phyloP scores from a whole-genome alignment of 805 yeast genomes.

The Komagataella pastoris region DNA sequence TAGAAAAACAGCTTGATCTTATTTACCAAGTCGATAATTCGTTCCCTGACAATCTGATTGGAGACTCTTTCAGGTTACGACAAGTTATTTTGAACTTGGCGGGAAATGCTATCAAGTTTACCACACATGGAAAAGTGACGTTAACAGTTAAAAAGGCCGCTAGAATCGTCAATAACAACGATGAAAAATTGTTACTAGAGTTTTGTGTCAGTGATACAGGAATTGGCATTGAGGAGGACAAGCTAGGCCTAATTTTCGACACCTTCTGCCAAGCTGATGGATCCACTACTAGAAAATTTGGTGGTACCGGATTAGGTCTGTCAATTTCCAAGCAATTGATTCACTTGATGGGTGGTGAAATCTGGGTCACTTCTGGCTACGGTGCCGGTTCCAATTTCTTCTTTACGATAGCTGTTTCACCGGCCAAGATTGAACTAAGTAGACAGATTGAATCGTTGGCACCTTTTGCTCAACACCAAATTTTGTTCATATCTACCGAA shows the following conservation, averaged over 20 bases:
- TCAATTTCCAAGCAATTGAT: constrained; percentile 81
- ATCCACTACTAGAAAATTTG: constrained; percentile 82
- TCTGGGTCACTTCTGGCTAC: constrained; percentile 76
- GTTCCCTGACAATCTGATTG: constrained; percentile 77
- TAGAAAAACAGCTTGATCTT: constrained; percentile 71
- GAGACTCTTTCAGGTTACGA: constrained; percentile 79
- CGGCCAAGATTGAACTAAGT: constrained; percentile 47
- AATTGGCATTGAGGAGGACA: constrained; percentile 79
- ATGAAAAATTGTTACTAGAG: constrained; percentile 42
- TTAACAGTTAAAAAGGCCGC: constrained; percentile 52
- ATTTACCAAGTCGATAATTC: constrained; percentile 75
- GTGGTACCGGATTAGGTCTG: constrained; percentile 85
- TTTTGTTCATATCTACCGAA: constrained; percentile 56
- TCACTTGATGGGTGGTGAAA: constrained; percentile 87
- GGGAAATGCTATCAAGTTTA: constrained; percentile 84
- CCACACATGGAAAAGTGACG: constrained; percentile 71
- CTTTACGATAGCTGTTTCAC: constrained; percentile 70
- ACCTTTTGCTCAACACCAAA: constrained; percentile 61
- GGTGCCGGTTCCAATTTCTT: constrained; percentile 77
- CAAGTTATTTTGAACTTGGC: constrained; percentile 80
- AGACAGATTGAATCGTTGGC: constrained; percentile 55
- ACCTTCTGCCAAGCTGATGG: constrained; percentile 93
- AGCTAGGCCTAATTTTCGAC: constrained; percentile 74
- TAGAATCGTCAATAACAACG: constrained; percentile 20
- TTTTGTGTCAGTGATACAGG: constrained; percentile 87